Conservation (phyloP, 2,329 filamentous ascomycete species). For the Aspergillus niger region DNA sequence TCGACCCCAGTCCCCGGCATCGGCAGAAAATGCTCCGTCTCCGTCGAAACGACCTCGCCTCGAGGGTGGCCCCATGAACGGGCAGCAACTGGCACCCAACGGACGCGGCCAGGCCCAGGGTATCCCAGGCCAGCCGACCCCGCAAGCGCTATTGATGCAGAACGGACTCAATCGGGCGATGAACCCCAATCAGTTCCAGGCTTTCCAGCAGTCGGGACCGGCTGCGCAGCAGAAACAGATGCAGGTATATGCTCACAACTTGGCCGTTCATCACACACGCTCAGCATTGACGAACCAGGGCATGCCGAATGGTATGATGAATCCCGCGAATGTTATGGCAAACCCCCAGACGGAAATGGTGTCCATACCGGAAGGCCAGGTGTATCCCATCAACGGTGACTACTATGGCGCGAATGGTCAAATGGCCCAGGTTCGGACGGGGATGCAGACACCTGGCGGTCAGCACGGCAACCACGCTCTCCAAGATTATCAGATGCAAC, state of each 20-base stretch:
- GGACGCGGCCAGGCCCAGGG: constrained; percentile 68
- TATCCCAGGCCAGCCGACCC: constrained; percentile 68
- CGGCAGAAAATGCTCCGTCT: constrained; percentile 84
- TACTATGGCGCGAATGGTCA: constrained; percentile 64
- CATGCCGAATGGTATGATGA: constrained; percentile 72
- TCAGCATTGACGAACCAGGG: constrained; percentile 77
- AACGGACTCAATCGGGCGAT: constrained; percentile 76
- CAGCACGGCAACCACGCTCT: constrained; percentile 61
- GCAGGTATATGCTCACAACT: constrained; percentile 80
- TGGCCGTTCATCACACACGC: constrained; percentile 76
- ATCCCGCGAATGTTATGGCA: constrained; percentile 62
- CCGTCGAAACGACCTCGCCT: constrained; percentile 87
- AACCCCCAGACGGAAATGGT: constrained; percentile 78
- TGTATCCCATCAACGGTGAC: constrained; percentile 46
- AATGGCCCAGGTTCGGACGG: constrained; percentile 50
- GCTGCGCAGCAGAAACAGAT: constrained; percentile 78
- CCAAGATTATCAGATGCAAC: constrained; percentile 70
- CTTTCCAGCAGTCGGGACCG: constrained; percentile 57
- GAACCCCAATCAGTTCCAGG: constrained; percentile 73
- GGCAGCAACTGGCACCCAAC: constrained; percentile 75
- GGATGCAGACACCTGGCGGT: constrained; percentile 44
- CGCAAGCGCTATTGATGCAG: constrained; percentile 55
- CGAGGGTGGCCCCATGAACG: constrained; percentile 72
- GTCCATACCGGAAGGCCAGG: constrained; percentile 65
- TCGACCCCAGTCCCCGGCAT: constrained; percentile 77